Conservation (phyloP, 192 early-diverging fungal species). For the Entomortierella parvispora region DNA sequence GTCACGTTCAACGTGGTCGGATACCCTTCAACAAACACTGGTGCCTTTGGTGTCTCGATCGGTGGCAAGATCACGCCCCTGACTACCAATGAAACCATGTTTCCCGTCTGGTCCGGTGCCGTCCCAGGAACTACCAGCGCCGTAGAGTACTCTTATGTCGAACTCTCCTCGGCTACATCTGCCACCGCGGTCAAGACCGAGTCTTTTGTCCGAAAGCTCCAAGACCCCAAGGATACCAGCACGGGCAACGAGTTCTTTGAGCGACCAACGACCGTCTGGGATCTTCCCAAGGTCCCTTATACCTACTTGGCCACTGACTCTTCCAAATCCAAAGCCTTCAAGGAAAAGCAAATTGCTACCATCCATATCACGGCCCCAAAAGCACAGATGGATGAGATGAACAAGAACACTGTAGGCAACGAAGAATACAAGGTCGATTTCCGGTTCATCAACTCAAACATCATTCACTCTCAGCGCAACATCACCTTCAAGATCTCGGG, state of each 20-base stretch:
- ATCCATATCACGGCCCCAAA: constrained; percentile 47
- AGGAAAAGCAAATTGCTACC: constrained; percentile 53
- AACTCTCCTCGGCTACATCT: neutral
- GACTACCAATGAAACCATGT: neutral
- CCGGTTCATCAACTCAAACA: constrained; percentile 39
- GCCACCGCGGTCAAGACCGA: constrained; percentile 6
- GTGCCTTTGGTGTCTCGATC: constrained; percentile 15
- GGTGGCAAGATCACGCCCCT: constrained; percentile 1
- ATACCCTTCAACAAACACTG: constrained; percentile 4
- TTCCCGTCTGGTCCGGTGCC: constrained; percentile 9
- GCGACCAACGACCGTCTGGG: constrained; percentile 39
- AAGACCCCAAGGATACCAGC: neutral
- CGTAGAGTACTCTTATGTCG: constrained; percentile 16
- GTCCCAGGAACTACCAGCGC: constrained; percentile 5
- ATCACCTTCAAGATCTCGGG: constrained; percentile 42
- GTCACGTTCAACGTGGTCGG: constrained; percentile 27
- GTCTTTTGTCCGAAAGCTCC: constrained; percentile 5
- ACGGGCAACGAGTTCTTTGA: constrained; percentile 57
- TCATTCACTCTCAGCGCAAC: constrained; percentile 20
- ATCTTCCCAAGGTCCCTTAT: constrained; percentile 51
- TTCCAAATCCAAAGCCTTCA: constrained; percentile 40
- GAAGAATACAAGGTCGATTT: constrained; percentile 19
- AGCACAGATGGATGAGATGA: constrained; percentile 22
- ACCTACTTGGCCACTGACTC: constrained; percentile 46
- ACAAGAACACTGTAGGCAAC: constrained; percentile 11